Conservation (phyloP, 1,284 basidiomycete genomes). For the Phellopilus nigrolimitatus region DNA sequence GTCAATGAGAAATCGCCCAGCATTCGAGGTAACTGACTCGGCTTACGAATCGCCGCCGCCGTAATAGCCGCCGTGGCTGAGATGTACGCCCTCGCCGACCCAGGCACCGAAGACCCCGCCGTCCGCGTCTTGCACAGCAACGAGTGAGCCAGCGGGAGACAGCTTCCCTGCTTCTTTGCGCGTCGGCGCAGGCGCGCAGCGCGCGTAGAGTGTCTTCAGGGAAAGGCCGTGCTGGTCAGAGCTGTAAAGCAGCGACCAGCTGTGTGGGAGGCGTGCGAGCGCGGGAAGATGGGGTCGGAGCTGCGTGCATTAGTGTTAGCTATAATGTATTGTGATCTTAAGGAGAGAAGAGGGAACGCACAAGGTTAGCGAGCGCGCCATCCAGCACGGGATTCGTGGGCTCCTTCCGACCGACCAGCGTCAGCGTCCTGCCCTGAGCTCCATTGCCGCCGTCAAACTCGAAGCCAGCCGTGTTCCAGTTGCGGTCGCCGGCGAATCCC, state of each 20-base stretch:
- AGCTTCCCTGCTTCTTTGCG: slow-evolving; percentile 24
- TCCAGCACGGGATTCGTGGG: slow-evolving; percentile 54
- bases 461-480: slow-evolving; percentile 46
- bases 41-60: slow-evolving; percentile 79
- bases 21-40: no score
- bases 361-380: slow-evolving; percentile 52
- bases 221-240: slow-evolving; percentile 95
- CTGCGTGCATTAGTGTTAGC: slow-evolving; percentile 45
- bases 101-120: slow-evolving; percentile 76
- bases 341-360: slow-evolving; percentile 32
- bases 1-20: slow-evolving; percentile 20
- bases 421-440: slow-evolving; percentile 39
- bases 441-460: slow-evolving; percentile 32
- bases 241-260: slow-evolving; percentile 90
- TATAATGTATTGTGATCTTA: not conserved
- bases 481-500: slow-evolving; percentile 60
- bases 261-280: slow-evolving; percentile 68
- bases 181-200: slow-evolving; percentile 41
- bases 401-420: slow-evolving; percentile 48
- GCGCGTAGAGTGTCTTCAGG: slow-evolving; percentile 79
- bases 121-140: slow-evolving; percentile 57
- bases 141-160: slow-evolving; percentile 36
- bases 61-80: slow-evolving; percentile 65
- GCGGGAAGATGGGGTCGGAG: slow-evolving; percentile 74
- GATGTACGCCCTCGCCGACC: slow-evolving; percentile 67